Evolutionary conservation across 73 alveolate genomes (phyloP), one percentile per base, ranked within the genome.

Genomic region (Paramecium pentaurelia): DNA sequence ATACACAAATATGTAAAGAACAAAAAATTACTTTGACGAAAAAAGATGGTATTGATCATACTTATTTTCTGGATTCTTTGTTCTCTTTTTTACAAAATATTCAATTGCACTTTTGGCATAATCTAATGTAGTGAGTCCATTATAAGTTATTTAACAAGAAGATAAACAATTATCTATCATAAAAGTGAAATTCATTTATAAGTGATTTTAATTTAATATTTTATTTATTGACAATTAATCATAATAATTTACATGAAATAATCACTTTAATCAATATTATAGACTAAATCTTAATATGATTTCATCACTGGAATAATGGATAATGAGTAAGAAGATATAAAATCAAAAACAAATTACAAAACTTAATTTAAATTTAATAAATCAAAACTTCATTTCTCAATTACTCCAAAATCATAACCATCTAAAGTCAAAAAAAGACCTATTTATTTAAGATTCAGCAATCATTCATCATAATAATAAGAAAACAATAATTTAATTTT

Each of bases 151-250:
- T 80, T 80, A 80, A 80, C 91, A 80, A 45, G 91, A 45, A 45
- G 71, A 80, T 80, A 80, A 80, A 80, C 91, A 80, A 80, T 80
- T 80, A 80, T 80, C 91, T 40, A 80, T 80, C 77, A 80, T 80
- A 80, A 80, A 80, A 80, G 91, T 49, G 75, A 80, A 80, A 49
- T 80, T 80, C 91, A 80, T 80, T 80, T 73, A 64, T 64, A 64
- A 64, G 84, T 54, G 70, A 64, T 64, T 40, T 64, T 64, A 54
- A 64, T 25, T 27, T 64, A 64, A 64, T 64, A 64, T 64, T 64
- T 64, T 64, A 64, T 64, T 64, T 64, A 64, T 64, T 64, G 47
- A 64, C 8, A 32, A 64, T 64, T 64, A 25, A 28, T 64, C 47
- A 14, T 28, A 64, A 32, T 64, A 32, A 64, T 64, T 64, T 12